Conservation (phyloP, 768 basidiomycete species). For the Tricholoma sp. region DNA sequence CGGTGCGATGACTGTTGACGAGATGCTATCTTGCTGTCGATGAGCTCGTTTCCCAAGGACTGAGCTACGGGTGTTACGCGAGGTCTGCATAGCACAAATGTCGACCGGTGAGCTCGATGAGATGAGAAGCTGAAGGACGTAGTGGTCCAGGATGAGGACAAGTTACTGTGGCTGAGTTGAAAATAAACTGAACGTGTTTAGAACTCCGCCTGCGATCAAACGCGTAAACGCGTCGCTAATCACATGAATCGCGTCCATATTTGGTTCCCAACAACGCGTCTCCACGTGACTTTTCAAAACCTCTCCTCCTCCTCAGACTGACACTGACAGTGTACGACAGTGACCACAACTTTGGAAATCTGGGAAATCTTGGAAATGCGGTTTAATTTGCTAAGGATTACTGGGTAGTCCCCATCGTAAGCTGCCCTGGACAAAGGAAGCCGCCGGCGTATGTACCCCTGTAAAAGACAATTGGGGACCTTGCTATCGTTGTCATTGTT, state of each 20-base stretch:
- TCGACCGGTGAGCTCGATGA: constrained; percentile 13
- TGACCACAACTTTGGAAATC: no score
- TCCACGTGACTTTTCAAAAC: not conserved
- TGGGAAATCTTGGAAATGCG: no score
- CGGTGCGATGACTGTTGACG: constrained; percentile 22
- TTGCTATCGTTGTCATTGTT: not conserved
- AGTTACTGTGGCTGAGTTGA: constrained; percentile 15
- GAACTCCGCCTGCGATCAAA: constrained; percentile 35
- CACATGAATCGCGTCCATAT: constrained; percentile 26
- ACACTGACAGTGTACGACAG: not conserved
- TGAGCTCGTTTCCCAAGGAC: constrained; percentile 50
- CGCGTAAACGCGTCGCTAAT: constrained; percentile 28
- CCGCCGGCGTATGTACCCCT: not conserved
- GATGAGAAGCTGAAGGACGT: constrained; percentile 6
- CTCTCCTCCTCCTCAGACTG: not conserved
- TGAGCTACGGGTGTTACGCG: constrained; percentile 38
- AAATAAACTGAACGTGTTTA: constrained; percentile 21
- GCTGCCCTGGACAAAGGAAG: no score
- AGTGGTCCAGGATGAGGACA: constrained; percentile 20
- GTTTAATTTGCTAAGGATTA: no score
- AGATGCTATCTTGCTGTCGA: constrained; percentile 26
- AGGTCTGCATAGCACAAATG: constrained; percentile 33
- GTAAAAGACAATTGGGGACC: not conserved
- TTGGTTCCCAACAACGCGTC: not conserved
- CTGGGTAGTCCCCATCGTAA: no score